Evolutionary conservation across 177 flowering plant species (phyloP).

Genomic region (Tripterygium wilfordii): DNA sequence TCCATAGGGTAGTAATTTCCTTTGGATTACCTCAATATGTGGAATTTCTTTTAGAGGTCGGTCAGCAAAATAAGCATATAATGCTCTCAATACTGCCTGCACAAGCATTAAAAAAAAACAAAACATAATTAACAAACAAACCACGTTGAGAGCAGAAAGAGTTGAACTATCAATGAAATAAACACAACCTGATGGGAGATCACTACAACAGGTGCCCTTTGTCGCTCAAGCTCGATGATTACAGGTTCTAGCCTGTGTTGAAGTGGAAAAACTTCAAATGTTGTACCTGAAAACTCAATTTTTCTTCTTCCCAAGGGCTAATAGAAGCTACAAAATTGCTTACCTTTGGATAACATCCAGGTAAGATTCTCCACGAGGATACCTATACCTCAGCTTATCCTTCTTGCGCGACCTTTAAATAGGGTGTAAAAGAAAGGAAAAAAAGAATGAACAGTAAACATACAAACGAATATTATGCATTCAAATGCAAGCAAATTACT

Average conservation of each 20-base stretch:
- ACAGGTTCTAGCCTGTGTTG: constrained; percentile 91
- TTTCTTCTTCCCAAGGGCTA: too few relatives aligned
- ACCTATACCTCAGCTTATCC: constrained; percentile 91
- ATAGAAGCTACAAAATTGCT: constrained; percentile 7
- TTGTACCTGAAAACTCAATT: too few relatives aligned
- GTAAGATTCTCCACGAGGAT: constrained; percentile 99
- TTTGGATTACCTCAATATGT: constrained; percentile 77
- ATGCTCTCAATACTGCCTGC: constrained; percentile 94
- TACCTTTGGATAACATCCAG: constrained; percentile 95
- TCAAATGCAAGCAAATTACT: too few relatives aligned
- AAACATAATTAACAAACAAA: too few relatives aligned
- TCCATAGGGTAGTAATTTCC: too few relatives aligned
- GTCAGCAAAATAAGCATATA: constrained; percentile 97
- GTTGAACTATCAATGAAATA: too few relatives aligned
- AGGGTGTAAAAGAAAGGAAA: not conserved
- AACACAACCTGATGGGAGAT: constrained; percentile 83
- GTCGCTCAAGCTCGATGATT: constrained; percentile 95
- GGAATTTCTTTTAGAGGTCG: constrained; percentile 95
- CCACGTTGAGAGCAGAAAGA: too few relatives aligned
- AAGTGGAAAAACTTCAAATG: too few relatives aligned
- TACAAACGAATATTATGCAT: too few relatives aligned
- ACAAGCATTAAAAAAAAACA: too few relatives aligned
- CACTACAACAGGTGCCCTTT: constrained; percentile 95
- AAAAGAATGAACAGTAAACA: not conserved
- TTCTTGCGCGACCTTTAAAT: constrained; percentile 73